Conservation (phyloP, 768 basidiomycete species). For the Leccinum subgranulosum region DNA sequence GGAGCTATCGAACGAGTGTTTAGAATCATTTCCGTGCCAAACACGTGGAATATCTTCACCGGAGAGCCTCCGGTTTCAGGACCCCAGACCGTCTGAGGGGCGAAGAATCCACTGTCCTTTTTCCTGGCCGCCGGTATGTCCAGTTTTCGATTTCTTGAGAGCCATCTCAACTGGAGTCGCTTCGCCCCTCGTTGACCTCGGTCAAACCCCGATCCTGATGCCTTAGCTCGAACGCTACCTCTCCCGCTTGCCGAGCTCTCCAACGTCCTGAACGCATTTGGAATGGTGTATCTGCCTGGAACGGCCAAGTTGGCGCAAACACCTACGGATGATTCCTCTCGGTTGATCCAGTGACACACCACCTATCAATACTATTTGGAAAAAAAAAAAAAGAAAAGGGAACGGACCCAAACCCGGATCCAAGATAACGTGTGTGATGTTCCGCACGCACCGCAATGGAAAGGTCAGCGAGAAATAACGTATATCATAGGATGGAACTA, state of each 20-base stretch:
- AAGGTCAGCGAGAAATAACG: not conserved
- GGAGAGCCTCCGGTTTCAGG: not conserved
- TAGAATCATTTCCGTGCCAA: not conserved
- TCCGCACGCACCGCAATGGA: not conserved
- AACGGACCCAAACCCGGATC: not conserved
- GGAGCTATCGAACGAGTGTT: not conserved
- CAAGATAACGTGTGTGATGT: not conserved
- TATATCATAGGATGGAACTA: not conserved
- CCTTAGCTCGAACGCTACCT: not conserved
- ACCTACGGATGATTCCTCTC: not conserved
- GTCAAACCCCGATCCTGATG: not conserved
- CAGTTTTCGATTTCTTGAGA: not conserved
- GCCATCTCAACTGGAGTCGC: not conserved
- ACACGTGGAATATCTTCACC: not conserved
- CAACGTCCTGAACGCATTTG: not conserved
- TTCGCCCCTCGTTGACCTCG: not conserved
- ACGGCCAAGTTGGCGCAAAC: not conserved
- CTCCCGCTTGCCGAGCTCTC: not conserved
- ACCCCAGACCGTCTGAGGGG: not conserved
- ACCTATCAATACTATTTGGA: not conserved
- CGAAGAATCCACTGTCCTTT: not conserved
- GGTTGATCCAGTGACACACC: not conserved
- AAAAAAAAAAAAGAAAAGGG: not conserved
- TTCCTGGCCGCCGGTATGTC: not conserved
- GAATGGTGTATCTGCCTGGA: not conserved